Evolutionary conservation across 1,139 yeast species (phyloP), one percentile per base, ranked within the genome.

Genomic region (Kazachstania sp.): DNA sequence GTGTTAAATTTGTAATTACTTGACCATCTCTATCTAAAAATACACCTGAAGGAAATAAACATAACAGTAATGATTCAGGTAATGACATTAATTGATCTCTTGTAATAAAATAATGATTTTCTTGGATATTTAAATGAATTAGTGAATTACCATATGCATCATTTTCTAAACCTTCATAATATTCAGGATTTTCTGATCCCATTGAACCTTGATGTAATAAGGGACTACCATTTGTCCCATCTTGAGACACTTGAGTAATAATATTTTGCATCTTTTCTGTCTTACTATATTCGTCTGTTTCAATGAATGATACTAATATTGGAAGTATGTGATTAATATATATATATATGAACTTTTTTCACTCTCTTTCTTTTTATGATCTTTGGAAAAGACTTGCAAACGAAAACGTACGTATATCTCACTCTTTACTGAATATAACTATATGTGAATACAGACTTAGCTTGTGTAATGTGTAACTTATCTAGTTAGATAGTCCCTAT

Each of bases 41-140:
- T 6, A 88, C 90, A 35, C 97, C 97, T 55, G 86, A 86, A n/a
- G 97, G 95, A 66, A 81, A 94, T 47, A 86, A 69, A 56, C 97
- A 87, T 48, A 90, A 75, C 51, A 94, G 71, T 31, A 94, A 81
- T 53, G 92, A 81, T 65, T 94, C 97, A 1, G 98, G 97, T 45
- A 92, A 71, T 48, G 90, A 80, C 84, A 88, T 82, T 55, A 92
- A 74, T 63, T 87, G 96, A 56, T 87, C 95, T 53, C 96, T 73
- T 2, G 95, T 81, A 44, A 92, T 81, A 47, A 80, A 79, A 63
- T 86, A 86, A 47, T 72, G 69, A 15, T 66, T 68, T 15, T 92
- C 95, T 45, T 95, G 75, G 44, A 87, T 75, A 57, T 85, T 79
- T 63, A 88, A 72, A 57, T 77, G 79, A 48, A 86, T 83, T 54